Evolutionary conservation across 805 yeast species (phyloP), one percentile per base, ranked within the genome.

Genomic region (Lipomyces anomalus): DNA sequence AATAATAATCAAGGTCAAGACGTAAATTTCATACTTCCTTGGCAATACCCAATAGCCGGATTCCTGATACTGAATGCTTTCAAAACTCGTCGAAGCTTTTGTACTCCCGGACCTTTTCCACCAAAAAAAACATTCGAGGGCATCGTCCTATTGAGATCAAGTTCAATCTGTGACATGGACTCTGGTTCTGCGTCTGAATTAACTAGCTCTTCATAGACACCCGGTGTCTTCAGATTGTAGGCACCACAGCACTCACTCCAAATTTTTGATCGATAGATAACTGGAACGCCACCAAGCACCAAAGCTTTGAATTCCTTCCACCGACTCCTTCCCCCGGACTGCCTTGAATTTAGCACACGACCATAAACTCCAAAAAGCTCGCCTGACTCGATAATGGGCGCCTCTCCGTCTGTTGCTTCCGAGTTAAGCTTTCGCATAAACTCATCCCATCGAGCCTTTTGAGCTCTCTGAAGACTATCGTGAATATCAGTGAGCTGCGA

Each of bases 161-260:
- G 61, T 33, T 75, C 69, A 17, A 78, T 74, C 51, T 78, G 82
- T 3, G 65, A 60, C 13, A 74, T 63, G 6, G 74, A 67, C 29
- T 60, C 65, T n/a, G 49, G 50, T 22, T 64, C 59, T 2, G 52
- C 40, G 2, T 51, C 29, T 9, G 30, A 35, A 23, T 44, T 36
- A 5, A 54, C 47, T 28, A 61, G 62, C 43, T 55, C 65, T 33
- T 57, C 70, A 53, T 69, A 78, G 37, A 71, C 73, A 0, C 78
- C 78, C 2, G 78, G 76, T 3, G 69, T 67, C 35, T 61, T 62
- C 3, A 71, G 48, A 38, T 62, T 60, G 46, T 65, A 65, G 0
- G 79, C 75, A 0, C 79, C 80, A 2, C 74, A 67, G n/a, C 78
- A 64, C 50, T 77, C 78, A 9, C 69, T 60, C 82, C 82, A 77